Evolutionary conservation across 2,329 filamentous ascomycete genomes (phyloP).

Genomic region (Septoria petroselini): DNA sequence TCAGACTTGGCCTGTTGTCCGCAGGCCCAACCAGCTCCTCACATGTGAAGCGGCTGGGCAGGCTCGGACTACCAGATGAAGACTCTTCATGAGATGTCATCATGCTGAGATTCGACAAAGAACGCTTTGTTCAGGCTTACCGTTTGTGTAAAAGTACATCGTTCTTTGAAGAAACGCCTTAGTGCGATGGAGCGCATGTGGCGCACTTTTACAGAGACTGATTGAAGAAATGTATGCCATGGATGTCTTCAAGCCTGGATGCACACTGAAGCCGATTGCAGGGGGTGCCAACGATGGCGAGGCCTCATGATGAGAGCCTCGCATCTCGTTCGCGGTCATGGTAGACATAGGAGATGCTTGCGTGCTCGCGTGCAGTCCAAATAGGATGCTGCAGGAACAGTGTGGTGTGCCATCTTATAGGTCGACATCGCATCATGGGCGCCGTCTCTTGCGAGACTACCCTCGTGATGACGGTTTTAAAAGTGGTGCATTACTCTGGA

Average conservation of each 20-base stretch:
- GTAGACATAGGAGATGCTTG: background rate
- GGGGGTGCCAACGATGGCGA: too few relatives aligned
- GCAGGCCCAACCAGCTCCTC: slow-evolving; percentile 51
- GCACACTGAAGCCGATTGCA: too few relatives aligned
- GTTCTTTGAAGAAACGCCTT: background rate
- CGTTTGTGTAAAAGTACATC: background rate
- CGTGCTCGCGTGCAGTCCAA: background rate
- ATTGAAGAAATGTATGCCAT: too few relatives aligned
- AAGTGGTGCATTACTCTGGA: slow-evolving; percentile 68
- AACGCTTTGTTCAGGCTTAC: slow-evolving; percentile 3
- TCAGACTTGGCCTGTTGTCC: slow-evolving; percentile 50
- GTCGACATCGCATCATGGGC: slow-evolving; percentile 67
- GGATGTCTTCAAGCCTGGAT: too few relatives aligned
- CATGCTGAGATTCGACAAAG: background rate
- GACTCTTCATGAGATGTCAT: slow-evolving; percentile 33
- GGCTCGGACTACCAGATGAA: slow-evolving; percentile 51
- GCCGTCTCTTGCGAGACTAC: slow-evolving; percentile 50
- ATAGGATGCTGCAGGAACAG: background rate
- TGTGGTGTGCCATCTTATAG: slow-evolving; percentile 59
- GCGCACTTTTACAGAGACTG: too few relatives aligned
- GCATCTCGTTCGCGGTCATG: background rate
- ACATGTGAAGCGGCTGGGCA: slow-evolving; percentile 47
- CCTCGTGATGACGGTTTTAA: slow-evolving; percentile 83
- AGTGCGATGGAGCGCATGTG: too few relatives aligned
- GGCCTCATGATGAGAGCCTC: too few relatives aligned